These are phyloP conservation scores for Paecilomyces fulvus DNA, from an alignment of 2,329 filamentous ascomycete genomes.

Conservation along the genomic window DNA sequence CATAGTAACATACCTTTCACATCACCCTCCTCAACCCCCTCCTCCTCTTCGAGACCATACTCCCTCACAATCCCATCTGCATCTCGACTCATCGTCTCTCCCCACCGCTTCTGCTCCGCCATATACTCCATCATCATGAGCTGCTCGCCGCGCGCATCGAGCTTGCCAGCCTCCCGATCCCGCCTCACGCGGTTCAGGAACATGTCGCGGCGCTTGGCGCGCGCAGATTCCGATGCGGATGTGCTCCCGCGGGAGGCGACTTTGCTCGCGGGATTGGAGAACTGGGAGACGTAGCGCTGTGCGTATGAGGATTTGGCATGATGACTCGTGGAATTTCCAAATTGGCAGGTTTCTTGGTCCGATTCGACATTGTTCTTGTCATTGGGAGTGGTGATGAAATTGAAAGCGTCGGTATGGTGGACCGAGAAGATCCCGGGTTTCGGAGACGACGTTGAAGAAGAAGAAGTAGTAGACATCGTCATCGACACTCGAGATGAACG, in stretches of 20 bases:
- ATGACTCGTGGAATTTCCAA: background rate
- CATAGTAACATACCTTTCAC: slow-evolving; percentile 10
- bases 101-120: slow-evolving; percentile 30
- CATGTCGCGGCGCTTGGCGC: slow-evolving; percentile 26
- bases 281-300: slow-evolving; percentile 25
- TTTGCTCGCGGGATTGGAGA: slow-evolving; percentile 24
- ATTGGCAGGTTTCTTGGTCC: background rate
- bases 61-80: slow-evolving; percentile 18
- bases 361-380: background rate
- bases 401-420: background rate
- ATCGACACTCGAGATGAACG: background rate
- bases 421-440: background rate
- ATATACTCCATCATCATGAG: slow-evolving; percentile 35
- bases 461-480: background rate
- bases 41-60: slow-evolving; percentile 9
- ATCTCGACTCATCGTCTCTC: slow-evolving; percentile 27
- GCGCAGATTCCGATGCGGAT: slow-evolving; percentile 18
- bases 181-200: slow-evolving; percentile 35
- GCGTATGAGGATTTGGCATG: slow-evolving; percentile 17
- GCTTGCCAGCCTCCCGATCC: slow-evolving; percentile 30
- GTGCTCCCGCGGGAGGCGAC: slow-evolving; percentile 10
- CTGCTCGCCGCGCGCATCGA: slow-evolving; percentile 34
- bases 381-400: background rate
- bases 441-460: background rate
- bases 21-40: slow-evolving; percentile 14